Conservation (phyloP, 2,329 filamentous ascomycete genomes). For the Furcasterigmium sp. region DNA sequence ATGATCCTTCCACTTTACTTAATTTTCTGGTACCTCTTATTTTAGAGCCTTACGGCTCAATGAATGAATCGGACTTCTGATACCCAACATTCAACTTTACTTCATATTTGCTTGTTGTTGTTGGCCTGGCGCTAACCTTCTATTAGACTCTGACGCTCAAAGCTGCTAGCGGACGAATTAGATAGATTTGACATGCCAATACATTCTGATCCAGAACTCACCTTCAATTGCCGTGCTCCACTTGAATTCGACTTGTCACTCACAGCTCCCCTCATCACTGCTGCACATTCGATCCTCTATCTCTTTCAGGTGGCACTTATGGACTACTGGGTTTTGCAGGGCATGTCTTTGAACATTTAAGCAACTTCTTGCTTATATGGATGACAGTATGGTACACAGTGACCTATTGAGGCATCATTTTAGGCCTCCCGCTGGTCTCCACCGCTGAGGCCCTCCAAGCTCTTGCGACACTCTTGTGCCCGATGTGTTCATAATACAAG, state of each 20-base stretch:
- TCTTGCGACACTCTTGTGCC: neutral
- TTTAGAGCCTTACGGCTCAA: constrained; percentile 65
- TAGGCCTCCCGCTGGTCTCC: neutral
- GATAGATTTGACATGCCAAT: too few relatives aligned
- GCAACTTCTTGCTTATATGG: constrained; percentile 2
- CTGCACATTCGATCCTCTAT: too few relatives aligned
- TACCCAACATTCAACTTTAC: constrained; percentile 5
- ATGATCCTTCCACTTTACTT: constrained; percentile 65
- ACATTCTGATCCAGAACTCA: too few relatives aligned
- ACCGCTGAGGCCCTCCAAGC: constrained; percentile 1
- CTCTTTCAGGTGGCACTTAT: too few relatives aligned
- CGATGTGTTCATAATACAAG: neutral
- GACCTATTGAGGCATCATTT: constrained; percentile 3
- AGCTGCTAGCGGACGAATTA: too few relatives aligned
- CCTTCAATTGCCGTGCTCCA: too few relatives aligned
- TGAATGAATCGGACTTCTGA: constrained; percentile 91
- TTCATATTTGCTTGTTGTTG: too few relatives aligned
- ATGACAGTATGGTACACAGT: constrained; percentile 8
- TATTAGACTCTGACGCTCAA: too few relatives aligned
- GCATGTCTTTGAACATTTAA: neutral
- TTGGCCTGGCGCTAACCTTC: too few relatives aligned
- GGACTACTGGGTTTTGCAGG: too few relatives aligned
- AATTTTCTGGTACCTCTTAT: constrained; percentile 98
- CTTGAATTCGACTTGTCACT: too few relatives aligned
- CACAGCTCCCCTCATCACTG: too few relatives aligned